These are phyloP conservation scores for Apodospora peruviana DNA, from an alignment of 495 filamentous ascomycete genomes.

Conservation along the genomic window DNA sequence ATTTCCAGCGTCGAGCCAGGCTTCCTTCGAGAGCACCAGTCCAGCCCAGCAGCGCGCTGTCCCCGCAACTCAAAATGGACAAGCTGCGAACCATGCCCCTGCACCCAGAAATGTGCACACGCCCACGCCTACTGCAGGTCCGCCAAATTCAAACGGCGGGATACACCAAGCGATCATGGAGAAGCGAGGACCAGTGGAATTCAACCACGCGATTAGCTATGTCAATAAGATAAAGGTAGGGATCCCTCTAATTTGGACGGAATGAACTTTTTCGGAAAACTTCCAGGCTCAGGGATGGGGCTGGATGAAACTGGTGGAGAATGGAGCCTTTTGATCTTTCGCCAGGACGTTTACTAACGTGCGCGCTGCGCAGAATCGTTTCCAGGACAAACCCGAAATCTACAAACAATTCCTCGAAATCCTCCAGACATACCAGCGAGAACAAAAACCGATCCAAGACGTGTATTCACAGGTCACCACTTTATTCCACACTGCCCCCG, in stretches of 20 bases:
- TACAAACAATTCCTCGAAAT: constrained; percentile 99
- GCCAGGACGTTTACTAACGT: constrained; percentile 1
- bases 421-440: constrained; percentile 95
- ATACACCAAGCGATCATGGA: constrained; percentile 62
- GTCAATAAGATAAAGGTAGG: constrained; percentile 99
- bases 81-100: constrained; percentile 31
- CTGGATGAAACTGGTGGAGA: neutral
- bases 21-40: constrained; percentile 45
- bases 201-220: constrained; percentile 99
- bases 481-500: constrained; percentile 88
- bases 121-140: constrained; percentile 41
- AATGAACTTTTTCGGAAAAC: neutral
- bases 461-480: constrained; percentile 97
- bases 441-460: constrained; percentile 97
- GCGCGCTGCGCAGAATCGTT: constrained; percentile 67
- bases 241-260: neutral
- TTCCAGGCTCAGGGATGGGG: constrained; percentile 1
- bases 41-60: constrained; percentile 77
- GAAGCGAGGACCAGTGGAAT: constrained; percentile 92
- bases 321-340: constrained; percentile 13
- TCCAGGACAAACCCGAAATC: constrained; percentile 89
- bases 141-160: constrained; percentile 33
- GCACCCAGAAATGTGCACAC: constrained; percentile 44
- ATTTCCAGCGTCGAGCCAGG: constrained; percentile 40
- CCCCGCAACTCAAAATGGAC: constrained; percentile 64